phyloP scores from a whole-genome alignment of 495 filamentous ascomycete genomes.

The Tuber calosporum region DNA sequence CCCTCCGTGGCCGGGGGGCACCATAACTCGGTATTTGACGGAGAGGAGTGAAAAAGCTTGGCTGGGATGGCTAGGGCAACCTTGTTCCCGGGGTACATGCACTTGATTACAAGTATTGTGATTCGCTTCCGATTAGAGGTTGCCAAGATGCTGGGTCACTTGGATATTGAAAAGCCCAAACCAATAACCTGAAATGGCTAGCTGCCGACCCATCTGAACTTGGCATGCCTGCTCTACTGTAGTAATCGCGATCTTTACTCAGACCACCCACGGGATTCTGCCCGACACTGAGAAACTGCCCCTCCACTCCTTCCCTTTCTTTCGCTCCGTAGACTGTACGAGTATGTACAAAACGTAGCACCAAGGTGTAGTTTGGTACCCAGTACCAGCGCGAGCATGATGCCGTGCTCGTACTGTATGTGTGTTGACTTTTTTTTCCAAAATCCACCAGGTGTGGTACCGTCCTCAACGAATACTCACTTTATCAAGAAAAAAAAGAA shows the following conservation, averaged over 20 bases:
- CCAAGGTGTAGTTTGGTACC: neutral
- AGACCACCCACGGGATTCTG: neutral
- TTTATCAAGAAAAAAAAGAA: no score
- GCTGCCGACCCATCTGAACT: neutral
- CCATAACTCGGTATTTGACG: neutral
- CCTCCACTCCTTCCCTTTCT: neutral
- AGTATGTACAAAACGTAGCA: neutral
- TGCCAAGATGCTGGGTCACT: no score
- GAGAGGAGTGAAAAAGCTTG: neutral
- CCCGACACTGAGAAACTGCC: neutral
- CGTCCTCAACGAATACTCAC: no score
- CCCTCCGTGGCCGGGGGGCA: neutral
- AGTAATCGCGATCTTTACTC: no score
- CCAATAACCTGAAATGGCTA: neutral
- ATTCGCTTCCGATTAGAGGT: no score
- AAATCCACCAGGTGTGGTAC: no score
- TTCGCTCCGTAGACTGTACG: neutral
- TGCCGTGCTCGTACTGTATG: no score
- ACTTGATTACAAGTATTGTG: no score
- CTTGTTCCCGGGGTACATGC: neutral
- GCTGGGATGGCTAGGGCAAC: neutral
- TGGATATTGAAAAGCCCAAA: neutral
- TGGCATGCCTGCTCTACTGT: neutral
- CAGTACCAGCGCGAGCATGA: no score
- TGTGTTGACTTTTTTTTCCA: no score